Evolutionary conservation across 2,329 filamentous ascomycete species (phyloP), one percentile per base, ranked within the genome.

Genomic region (Kalmusia sp.): DNA sequence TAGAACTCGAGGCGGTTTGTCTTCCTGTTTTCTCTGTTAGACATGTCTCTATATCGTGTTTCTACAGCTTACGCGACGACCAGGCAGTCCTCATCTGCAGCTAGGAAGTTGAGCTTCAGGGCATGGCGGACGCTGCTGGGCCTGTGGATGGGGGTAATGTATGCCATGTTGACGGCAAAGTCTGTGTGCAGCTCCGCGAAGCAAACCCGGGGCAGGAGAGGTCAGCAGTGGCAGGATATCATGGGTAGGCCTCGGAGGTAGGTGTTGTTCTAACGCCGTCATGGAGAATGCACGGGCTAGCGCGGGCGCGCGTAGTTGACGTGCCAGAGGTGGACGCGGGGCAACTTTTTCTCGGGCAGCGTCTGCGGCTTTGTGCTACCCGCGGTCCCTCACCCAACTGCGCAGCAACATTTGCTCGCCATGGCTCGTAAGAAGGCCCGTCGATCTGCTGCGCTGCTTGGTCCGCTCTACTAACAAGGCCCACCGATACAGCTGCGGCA

Each of bases 101-200:
- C 83, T 46, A 96, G 80, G 65, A 98, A 88, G 64, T 86, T 87
- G 55, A 93, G 83, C 70, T 89, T 91, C 61, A 98, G 75, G 12
- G 93, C 93, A 83, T 96, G 90, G 50, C 93, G 87, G 59, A 97
- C 87, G 79, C 92, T 96, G 73, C 91, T 97, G 21, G 95, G 90
- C 65, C 88, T 85, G 75, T 99, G 95, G 52, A 99, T 95, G 33
- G 95, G 93, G 57, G 92, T 92, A 68, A 99, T 81, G 75, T 98
- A 99, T 47, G 95, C 90, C 95, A 99, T 99, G 54, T 33, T 69
- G 58, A 30, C 40, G 30, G 27, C 9, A 22, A 7, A 25, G 33
- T 6, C 30, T 8, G 8, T 41, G 49, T 58, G 51, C 57, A 61
- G 65, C 62, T 57, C 44, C 48, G 25, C 30, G 21, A 45, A 40